Percentiles rank a stretch among this genome's conserved stretches.
Evolutionary conservation across 2,329 filamentous ascomycete species (phyloP).

Genomic region (Sclerotinia sclerotiorum): DNA sequence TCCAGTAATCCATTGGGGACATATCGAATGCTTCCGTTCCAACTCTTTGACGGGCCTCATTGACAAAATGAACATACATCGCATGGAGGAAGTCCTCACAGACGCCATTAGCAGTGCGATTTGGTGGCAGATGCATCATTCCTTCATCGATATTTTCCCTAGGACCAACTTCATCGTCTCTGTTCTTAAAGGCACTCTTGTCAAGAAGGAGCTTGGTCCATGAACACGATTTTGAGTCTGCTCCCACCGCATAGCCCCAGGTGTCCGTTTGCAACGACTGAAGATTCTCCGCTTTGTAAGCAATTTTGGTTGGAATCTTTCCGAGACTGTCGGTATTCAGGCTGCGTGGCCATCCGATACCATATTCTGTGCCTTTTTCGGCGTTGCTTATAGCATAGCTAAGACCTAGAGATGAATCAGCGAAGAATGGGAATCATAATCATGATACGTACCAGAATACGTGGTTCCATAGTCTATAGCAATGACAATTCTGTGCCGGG

Average conservation of each 20-base stretch:
- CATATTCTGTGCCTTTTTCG: no score
- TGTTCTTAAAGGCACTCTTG: slow-evolving; percentile 25
- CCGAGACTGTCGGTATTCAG: no score
- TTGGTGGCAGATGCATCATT: slow-evolving; percentile 28
- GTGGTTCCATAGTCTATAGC: slow-evolving; percentile 37
- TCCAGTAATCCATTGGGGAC: slow-evolving; percentile 33
- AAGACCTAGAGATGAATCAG: slow-evolving; percentile 18
- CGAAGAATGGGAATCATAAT: not conserved
- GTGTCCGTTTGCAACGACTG: no score
- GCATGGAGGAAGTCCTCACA: slow-evolving; percentile 32
- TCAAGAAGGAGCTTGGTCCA: slow-evolving; percentile 37
- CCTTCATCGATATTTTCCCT: slow-evolving; percentile 16
- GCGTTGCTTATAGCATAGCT: no score
- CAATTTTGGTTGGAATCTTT: no score
- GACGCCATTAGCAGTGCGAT: slow-evolving; percentile 25
- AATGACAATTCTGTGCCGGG: slow-evolving; percentile 31
- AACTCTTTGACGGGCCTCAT: no score
- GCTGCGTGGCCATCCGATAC: no score
- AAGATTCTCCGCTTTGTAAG: no score
- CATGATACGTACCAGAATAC: slow-evolving; percentile 29
- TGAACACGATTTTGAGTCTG: no score
- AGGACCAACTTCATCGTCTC: slow-evolving; percentile 27
- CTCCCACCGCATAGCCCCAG: no score
- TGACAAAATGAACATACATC: no score
- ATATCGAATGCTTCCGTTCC: slow-evolving; percentile 22